These are phyloP conservation scores for Arbutus unedo DNA, from an alignment of 148 eudicot genomes.

Conservation along the genomic window DNA sequence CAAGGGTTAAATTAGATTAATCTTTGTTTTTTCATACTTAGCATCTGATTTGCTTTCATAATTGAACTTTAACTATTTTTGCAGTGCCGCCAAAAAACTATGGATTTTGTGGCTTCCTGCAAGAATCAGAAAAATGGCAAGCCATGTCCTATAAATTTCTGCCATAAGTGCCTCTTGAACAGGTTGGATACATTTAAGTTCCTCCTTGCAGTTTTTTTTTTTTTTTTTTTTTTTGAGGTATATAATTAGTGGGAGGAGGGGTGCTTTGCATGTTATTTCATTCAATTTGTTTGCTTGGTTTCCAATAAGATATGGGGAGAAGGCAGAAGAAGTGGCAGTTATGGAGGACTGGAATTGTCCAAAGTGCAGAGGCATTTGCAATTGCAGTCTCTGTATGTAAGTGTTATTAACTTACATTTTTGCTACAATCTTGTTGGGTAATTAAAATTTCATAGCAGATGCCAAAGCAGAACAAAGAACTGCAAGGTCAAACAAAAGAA, in stretches of 20 bases:
- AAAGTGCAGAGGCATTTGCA: conserved; percentile 32
- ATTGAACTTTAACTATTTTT: conserved; percentile 7
- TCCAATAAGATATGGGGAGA: conserved; percentile 28
- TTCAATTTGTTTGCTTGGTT: not conserved
- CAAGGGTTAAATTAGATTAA: not conserved
- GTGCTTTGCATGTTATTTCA: not conserved
- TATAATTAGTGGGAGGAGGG: not conserved
- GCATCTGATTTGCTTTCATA: conserved; percentile 9
- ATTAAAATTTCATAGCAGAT: not conserved
- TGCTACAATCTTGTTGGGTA: not conserved
- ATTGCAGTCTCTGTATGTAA: conserved; percentile 35
- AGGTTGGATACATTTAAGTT: conserved; percentile 39
- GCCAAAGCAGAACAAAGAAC: not conserved
- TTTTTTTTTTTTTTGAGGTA: not conserved
- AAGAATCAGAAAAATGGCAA: conserved; percentile 52
- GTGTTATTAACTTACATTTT: conserved; percentile 4
- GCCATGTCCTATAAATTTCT: conserved; percentile 55
- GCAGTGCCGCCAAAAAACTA: conserved; percentile 90
- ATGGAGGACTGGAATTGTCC: conserved; percentile 32
- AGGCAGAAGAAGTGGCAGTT: conserved; percentile 24
- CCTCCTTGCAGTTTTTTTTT: not conserved
- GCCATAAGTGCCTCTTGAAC: conserved; percentile 81
- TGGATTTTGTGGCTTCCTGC: conserved; percentile 62
- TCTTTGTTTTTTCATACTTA: not conserved
- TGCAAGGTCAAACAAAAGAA: conserved; percentile 3